A percentile compares a stretch with the other conserved stretches of the same genome.
Evolutionary conservation across 129 eudicot species (phyloP).

Genomic region (Scalesia atractyloides): DNA sequence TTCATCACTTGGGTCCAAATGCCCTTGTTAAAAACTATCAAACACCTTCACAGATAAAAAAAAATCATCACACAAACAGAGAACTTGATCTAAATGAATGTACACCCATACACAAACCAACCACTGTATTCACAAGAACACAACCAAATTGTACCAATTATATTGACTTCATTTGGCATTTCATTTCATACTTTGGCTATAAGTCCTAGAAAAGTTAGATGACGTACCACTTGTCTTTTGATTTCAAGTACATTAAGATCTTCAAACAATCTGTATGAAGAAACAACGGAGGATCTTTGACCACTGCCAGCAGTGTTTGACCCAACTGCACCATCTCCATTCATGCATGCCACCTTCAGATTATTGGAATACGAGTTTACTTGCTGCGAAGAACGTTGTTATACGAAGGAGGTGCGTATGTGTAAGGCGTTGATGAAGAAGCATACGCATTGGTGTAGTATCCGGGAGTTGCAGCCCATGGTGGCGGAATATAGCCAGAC

Average conservation of each 20-base stretch:
- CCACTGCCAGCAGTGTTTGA: conserved; percentile 30
- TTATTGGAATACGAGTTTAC: conserved; percentile 26
- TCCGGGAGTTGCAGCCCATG: conserved; percentile 92
- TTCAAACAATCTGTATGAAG: conserved; percentile 83
- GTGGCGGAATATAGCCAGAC: conserved; percentile 68
- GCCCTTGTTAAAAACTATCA: no score
- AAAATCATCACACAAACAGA: neutral
- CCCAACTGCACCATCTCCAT: conserved; percentile 49
- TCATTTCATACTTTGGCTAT: conserved; percentile 60
- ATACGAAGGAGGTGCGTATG: conserved; percentile 41
- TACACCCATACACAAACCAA: conserved; percentile 30
- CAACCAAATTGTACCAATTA: conserved; percentile 1
- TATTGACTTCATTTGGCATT: neutral
- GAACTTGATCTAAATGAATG: conserved; percentile 31
- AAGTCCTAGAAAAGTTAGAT: conserved; percentile 26
- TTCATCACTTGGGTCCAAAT: no score
- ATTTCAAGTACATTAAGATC: conserved; percentile 84
- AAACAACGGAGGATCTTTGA: conserved; percentile 43
- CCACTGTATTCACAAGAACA: conserved; percentile 4
- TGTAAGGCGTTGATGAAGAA: conserved; percentile 1
- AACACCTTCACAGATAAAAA: no score
- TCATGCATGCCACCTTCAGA: conserved; percentile 31
- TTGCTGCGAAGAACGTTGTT: conserved; percentile 39
- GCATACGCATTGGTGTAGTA: conserved; percentile 49
- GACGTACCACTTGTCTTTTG: conserved; percentile 46